phyloP scores from a whole-genome alignment of 495 filamentous ascomycete genomes.

The Letharia lupina region DNA sequence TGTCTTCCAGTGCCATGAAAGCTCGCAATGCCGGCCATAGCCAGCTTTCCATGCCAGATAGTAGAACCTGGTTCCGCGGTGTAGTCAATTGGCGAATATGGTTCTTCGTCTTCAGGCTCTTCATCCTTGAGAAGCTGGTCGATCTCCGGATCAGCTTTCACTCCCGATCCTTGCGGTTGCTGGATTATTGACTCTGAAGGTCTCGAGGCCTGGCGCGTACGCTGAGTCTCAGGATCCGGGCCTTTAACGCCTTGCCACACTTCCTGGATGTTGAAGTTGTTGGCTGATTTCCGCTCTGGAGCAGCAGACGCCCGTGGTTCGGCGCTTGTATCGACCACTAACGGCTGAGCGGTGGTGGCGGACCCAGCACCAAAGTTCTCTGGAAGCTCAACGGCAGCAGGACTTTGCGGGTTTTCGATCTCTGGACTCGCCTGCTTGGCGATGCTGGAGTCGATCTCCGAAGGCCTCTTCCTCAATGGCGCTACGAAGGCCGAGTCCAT shows the following conservation, averaged over 20 bases:
- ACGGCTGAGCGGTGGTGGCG: constrained; percentile 30
- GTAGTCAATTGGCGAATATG: constrained; percentile 74
- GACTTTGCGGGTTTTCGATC: constrained; percentile 30
- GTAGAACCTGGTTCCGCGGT: constrained; percentile 48
- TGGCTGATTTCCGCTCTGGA: constrained; percentile 31
- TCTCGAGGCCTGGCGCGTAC: constrained; percentile 34
- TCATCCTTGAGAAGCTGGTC: constrained; percentile 82
- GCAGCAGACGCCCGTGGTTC: constrained; percentile 29
- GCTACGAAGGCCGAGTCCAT: constrained; percentile 43
- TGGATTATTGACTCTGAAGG: constrained; percentile 35
- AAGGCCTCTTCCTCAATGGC: constrained; percentile 33
- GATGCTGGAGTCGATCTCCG: constrained; percentile 36
- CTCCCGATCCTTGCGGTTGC: constrained; percentile 39
- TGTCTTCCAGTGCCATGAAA: constrained; percentile 72
- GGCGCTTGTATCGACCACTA: constrained; percentile 42
- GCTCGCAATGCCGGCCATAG: constrained; percentile 67
- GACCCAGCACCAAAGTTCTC: constrained; percentile 27
- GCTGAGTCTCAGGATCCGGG: constrained; percentile 35
- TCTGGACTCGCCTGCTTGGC: constrained; percentile 26
- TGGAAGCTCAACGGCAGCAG: constrained; percentile 27
- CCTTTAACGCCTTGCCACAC: constrained; percentile 60
- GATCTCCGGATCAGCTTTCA: constrained; percentile 71
- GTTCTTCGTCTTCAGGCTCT: constrained; percentile 71
- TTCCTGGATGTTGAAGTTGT: constrained; percentile 62
- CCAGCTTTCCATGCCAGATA: constrained; percentile 72